Evolutionary conservation across 2,329 filamentous ascomycete genomes (phyloP).

Genomic region (Dactylonectria macrodidyma): DNA sequence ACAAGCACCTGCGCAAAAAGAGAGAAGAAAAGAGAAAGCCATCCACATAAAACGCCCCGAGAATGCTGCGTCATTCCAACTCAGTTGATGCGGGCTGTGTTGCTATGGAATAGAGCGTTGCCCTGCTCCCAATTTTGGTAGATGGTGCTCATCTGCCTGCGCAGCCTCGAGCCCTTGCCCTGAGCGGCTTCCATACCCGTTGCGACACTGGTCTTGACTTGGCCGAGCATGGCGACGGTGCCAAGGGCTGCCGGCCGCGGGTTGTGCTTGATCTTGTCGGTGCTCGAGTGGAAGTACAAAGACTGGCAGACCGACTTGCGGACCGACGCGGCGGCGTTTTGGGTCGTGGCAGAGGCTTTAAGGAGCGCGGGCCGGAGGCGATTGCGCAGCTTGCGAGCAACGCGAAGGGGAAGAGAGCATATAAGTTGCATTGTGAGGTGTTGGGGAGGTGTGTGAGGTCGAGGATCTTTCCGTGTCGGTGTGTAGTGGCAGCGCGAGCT

Average conservation of each 20-base stretch:
- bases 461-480: background rate
- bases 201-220: constrained; percentile 32
- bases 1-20: background rate
- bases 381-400: constrained; percentile 41
- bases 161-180: constrained; percentile 36
- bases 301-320: constrained; percentile 45
- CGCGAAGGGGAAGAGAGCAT: constrained; percentile 40
- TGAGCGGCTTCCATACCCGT: constrained; percentile 24
- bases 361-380: constrained; percentile 34
- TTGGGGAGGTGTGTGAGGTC: constrained; percentile 1
- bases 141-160: constrained; percentile 43
- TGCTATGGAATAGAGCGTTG: constrained; percentile 32
- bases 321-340: constrained; percentile 41
- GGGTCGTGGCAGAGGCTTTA: constrained; percentile 39
- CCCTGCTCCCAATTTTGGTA: constrained; percentile 43
- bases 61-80: background rate
- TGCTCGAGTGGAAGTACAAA: constrained; percentile 37
- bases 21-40: background rate
- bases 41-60: constrained; percentile 17
- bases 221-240: constrained; percentile 43
- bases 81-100: constrained; percentile 25
- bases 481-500: background rate
- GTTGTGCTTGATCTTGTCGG: constrained; percentile 43
- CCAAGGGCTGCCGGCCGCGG: constrained; percentile 42
- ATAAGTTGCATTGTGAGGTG: constrained; percentile 41